Base-by-base conservation (phyloP, 2,329 filamentous ascomycete genomes). In the Penicillium hordei region DNA sequence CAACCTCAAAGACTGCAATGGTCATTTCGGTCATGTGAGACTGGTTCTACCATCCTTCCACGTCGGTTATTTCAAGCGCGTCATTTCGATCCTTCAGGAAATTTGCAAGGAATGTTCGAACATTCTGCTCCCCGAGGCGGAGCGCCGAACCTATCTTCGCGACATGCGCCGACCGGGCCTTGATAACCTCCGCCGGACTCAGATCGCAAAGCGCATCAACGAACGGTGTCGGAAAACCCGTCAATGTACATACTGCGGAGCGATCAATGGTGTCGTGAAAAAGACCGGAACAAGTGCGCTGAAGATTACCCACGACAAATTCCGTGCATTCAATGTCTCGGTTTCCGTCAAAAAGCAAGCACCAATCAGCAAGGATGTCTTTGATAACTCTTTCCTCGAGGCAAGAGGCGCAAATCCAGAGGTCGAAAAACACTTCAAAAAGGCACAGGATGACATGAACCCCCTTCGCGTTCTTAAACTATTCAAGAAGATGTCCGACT, bases 91-190 rank as follows among this genome's bases (percentile, higher is more conserved):
- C 55, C 82, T 99, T 25, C 93, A 97, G 73, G 89, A 94, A 70
- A 95, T 99, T 64, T 99, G 94, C 86, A 99, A 96, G 79, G 87
- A 93, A 70, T 99, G 94, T 72, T 90, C 91, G 25, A 85, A 85
- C 60, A 89, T 97, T 7, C 78, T 99, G 55, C 83, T 99, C 25
- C 86, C 89, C 38, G 92, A 97, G 71, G 79, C 84, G 21, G 91
- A 96, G 67, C 86, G 91, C 64, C 86, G 90, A 40, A 78, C 82
- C 4, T 95, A 89, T 65, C 80, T 97, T n/a, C 89, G 86, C 60
- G 89, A 92, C 65, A 81, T 97, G 70, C 85, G 93, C 61, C 84
- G 87, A 25, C 91, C 91, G 0, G 86, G 88, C 38, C 85, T 96
- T 68, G 94, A 99, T 74, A 96, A 93, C 65, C 80, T 97, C 61